Percentiles rank a stretch among this genome's conserved stretches.
These are phyloP conservation scores for Boletales sp. DNA, from an alignment of 768 basidiomycete genomes.

Conservation along the genomic window DNA sequence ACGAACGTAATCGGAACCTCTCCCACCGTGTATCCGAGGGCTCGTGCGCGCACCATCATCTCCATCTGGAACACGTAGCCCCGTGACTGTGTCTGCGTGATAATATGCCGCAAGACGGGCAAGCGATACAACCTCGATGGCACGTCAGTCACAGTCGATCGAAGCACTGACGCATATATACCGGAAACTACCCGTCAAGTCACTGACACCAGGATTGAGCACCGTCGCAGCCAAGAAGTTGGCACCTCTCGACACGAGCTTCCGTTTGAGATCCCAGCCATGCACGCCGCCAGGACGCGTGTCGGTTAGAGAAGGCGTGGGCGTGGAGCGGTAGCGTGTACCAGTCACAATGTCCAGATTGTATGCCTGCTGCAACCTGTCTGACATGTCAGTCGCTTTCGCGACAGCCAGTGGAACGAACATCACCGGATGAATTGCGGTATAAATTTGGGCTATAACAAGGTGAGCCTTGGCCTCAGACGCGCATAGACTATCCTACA, in stretches of 20 bases:
- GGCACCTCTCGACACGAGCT: constrained; percentile 83
- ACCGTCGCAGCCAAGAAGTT: constrained; percentile 89
- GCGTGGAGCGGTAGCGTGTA: constrained; percentile 72
- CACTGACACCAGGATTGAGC: constrained; percentile 81
- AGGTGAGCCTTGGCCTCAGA: neutral
- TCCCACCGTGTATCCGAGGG: constrained; percentile 80
- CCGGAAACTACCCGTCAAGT: constrained; percentile 90
- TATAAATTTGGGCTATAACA: constrained; percentile 83
- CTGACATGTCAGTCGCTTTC: constrained; percentile 1
- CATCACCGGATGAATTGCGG: constrained; percentile 82
- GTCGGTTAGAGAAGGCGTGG: constrained; percentile 53
- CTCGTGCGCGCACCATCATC: constrained; percentile 89
- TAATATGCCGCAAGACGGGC: constrained; percentile 76
- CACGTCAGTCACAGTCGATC: neutral
- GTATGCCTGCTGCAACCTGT: constrained; percentile 76
- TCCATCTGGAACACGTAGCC: constrained; percentile 99
- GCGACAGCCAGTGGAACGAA: neutral
- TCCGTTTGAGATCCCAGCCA: constrained; percentile 90
- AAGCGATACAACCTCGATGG: constrained; percentile 65
- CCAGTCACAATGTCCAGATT: constrained; percentile 93
- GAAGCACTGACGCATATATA: constrained; percentile 30
- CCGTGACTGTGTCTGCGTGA: constrained; percentile 78
- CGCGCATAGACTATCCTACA: constrained; percentile 42
- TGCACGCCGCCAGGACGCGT: constrained; percentile 80
- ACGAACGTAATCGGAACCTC: constrained; percentile 95